Evolutionary conservation across 169 alveolate species (phyloP).

Genomic region (Cyclospora cayetanensis): DNA sequence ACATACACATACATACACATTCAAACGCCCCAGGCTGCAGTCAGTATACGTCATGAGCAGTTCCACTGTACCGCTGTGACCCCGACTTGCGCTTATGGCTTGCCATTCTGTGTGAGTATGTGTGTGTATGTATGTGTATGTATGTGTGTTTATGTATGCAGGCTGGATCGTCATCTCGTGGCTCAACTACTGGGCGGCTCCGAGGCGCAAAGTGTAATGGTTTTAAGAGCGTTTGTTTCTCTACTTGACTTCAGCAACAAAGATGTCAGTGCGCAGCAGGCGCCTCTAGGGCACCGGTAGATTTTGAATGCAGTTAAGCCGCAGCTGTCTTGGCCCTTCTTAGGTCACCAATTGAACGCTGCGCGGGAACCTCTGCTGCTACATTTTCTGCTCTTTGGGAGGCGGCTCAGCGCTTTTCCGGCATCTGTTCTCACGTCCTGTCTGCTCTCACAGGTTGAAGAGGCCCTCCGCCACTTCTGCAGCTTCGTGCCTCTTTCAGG

Average conservation of each 20-base stretch:
- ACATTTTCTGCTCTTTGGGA: neutral
- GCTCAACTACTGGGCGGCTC: neutral
- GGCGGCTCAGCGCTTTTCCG: neutral
- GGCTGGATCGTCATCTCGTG: neutral
- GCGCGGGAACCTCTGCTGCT: neutral
- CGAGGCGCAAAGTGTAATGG: neutral
- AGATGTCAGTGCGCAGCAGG: neutral
- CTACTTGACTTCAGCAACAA: neutral
- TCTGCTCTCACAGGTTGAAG: neutral
- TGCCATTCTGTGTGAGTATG: neutral
- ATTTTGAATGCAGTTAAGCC: too few species aligned
- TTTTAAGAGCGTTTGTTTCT: neutral
- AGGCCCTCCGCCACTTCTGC: constrained; percentile 5
- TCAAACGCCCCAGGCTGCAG: too few species aligned
- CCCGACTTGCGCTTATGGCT: neutral
- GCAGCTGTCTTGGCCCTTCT: too few species aligned
- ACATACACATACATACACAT: too few species aligned
- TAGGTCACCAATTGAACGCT: too few species aligned
- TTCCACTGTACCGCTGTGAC: neutral
- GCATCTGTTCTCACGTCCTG: neutral
- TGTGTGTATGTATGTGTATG: neutral
- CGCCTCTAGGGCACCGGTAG: too few species aligned
- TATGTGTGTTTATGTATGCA: neutral
- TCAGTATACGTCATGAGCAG: neutral
- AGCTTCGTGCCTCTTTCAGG: neutral